phyloP scores from a whole-genome alignment of 1,139 yeast species.

The Groenewaldozyma auringiensis region DNA sequence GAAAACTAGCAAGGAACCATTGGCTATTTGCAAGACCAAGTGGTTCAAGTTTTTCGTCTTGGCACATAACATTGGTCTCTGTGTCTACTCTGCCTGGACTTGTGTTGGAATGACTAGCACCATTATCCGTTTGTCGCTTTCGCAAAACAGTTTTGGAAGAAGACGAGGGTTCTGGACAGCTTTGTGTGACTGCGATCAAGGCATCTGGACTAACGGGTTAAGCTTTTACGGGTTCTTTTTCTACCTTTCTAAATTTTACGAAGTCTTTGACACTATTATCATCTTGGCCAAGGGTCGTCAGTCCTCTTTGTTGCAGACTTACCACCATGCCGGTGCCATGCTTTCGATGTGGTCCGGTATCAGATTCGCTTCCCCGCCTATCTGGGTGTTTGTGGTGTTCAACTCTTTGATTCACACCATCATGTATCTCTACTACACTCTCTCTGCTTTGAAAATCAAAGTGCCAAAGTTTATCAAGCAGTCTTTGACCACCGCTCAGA shows the following conservation, averaged over 20 bases:
- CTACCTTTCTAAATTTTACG: constrained; percentile 65
- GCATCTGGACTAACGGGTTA: constrained; percentile 52
- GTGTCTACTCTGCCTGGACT: constrained; percentile 66
- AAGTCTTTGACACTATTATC: constrained; percentile 61
- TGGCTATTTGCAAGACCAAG: constrained; percentile 39
- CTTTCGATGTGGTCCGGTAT: constrained; percentile 79
- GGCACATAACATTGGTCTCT: constrained; percentile 54
- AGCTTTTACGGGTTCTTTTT: constrained; percentile 59
- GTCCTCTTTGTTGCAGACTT: constrained; percentile 61
- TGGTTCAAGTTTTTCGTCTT: constrained; percentile 51
- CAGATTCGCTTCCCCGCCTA: constrained; percentile 64
- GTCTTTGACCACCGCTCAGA: constrained; percentile 59
- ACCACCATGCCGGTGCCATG: constrained; percentile 80
- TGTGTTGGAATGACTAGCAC: constrained; percentile 57
- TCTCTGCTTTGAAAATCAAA: constrained; percentile 52
- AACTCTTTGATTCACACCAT: constrained; percentile 69
- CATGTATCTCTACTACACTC: constrained; percentile 67
- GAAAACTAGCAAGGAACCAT: constrained; percentile 47
- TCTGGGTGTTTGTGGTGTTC: constrained; percentile 76
- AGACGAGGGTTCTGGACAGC: constrained; percentile 46
- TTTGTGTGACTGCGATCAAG: constrained; percentile 54
- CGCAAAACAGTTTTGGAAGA: constrained; percentile 21
- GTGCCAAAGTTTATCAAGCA: constrained; percentile 56
- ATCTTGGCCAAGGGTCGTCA: constrained; percentile 65
- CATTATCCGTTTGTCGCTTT: constrained; percentile 33